Evolutionary conservation across 257 asterid species (phyloP).

Genomic region (Oldenlandia corymbosa): DNA sequence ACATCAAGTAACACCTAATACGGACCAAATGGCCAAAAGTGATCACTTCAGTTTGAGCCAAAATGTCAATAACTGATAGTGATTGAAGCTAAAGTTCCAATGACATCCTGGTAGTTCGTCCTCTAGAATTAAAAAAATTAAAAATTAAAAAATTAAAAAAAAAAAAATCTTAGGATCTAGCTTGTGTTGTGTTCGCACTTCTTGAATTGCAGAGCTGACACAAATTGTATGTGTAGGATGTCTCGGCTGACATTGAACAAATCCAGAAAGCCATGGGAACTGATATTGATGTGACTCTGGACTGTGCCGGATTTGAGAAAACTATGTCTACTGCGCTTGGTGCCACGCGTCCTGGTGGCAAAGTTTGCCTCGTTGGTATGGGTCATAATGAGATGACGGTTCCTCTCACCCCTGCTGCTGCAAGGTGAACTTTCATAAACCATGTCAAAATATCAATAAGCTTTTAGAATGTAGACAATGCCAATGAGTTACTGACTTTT

Average conservation of each 20-base stretch:
- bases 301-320: slow-evolving; percentile 70
- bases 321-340: slow-evolving; percentile 72
- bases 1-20: too few relatives aligned
- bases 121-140: too few relatives aligned
- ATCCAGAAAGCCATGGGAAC: slow-evolving; percentile 65
- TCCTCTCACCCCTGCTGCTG: slow-evolving; percentile 84
- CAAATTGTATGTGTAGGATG: slow-evolving; percentile 39
- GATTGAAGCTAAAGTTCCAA: too few relatives aligned
- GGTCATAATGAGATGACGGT: slow-evolving; percentile 78
- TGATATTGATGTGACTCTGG: slow-evolving; percentile 46
- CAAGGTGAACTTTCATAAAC: slow-evolving; percentile 40
- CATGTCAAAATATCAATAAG: neutral
- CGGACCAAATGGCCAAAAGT: too few relatives aligned
- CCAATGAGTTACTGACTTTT: neutral
- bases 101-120: too few relatives aligned
- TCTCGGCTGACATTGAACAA: slow-evolving; percentile 45
- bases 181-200: neutral
- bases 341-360: slow-evolving; percentile 69
- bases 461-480: too few relatives aligned
- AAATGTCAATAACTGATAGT: too few relatives aligned
- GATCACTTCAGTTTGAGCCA: too few relatives aligned
- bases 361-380: slow-evolving; percentile 78
- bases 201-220: neutral
- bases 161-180: too few relatives aligned
- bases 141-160: too few relatives aligned